Evolutionary conservation across 164 flowering plant species (phyloP), one percentile per base, ranked within the genome.

Genomic region (Chimonanthus praecox): DNA sequence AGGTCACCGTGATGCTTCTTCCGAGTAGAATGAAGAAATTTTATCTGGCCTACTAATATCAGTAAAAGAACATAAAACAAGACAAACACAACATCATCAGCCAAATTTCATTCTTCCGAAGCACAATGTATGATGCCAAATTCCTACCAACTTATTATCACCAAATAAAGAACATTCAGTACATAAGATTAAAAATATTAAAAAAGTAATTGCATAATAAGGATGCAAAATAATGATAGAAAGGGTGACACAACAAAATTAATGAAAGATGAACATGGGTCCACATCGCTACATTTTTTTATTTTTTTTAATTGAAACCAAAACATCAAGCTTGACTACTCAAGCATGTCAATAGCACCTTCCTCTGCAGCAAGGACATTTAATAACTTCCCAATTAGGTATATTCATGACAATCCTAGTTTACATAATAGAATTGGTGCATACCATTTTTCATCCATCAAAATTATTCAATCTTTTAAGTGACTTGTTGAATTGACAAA

Each of bases 1-100:
- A 72, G 21, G n/a, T 64, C 60, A 47, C 18, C 48, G 33, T 60
- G 73, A 68, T 63, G 64, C 62, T 72, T 64, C 66, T 43, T 69
- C 78, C 61, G 50, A 5, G 58, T 47, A 21, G 61, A 67, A 62
- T 54, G 60, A 54, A 13, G 5, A 54, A 54, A 54, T n/a, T 54
- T 6, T 54, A n/a, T 10, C 60, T 54, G 11, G 16, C 60, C 60
- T 54, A 54, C 60, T 11, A 54, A 54, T n/a, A 54, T 10, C 13
- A 54, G n/a, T 6, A 9, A 54, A 4, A 54, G 15, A 13, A 54
- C 16, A 54, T 33, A 33, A 33, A 33, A 54, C 16, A 54, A 54
- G 5, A 10, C 3, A 54, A 54, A 5, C 60, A 54, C 60, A 54
- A 54, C 16, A 54, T 54, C n/a, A 54, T 54, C 16, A 54, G 16